Conservation (phyloP, 805 yeast species). For the Cyberlindnera euphorbiae region DNA sequence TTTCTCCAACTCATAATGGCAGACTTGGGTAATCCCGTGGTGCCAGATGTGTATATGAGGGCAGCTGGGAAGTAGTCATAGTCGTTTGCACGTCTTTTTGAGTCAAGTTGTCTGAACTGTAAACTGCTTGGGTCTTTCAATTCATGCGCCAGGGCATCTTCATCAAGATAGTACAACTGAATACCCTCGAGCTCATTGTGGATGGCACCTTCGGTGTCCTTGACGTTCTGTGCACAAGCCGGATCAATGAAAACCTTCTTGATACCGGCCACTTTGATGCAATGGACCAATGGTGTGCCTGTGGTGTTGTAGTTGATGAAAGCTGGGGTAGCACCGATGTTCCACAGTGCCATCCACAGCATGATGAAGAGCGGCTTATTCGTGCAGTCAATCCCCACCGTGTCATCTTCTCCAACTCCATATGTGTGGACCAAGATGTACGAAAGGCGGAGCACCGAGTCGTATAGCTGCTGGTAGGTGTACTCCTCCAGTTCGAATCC, state of each 20-base stretch:
- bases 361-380: conserved; percentile 80
- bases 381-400: conserved; percentile 70
- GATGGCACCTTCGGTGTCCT: conserved; percentile 43
- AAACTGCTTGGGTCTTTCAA: conserved; percentile 39
- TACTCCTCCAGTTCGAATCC: conserved; percentile 56
- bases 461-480: conserved; percentile 68
- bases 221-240: conserved; percentile 51
- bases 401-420: conserved; percentile 60
- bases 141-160: conserved; percentile 37
- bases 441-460: conserved; percentile 60
- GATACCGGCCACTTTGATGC: conserved; percentile 64
- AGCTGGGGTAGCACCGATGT: conserved; percentile 85
- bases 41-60: conserved; percentile 87
- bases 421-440: conserved; percentile 57
- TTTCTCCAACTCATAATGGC: conserved; percentile 90
- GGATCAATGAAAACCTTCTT: conserved; percentile 70
- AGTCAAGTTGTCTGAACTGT: conserved; percentile 49
- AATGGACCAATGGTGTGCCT: conserved; percentile 74
- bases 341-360: conserved; percentile 85
- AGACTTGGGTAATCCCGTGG: conserved; percentile 92
- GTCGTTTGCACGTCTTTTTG: conserved; percentile 53
- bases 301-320: conserved; percentile 76
- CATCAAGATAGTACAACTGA: conserved; percentile 47
- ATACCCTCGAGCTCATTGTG: conserved; percentile 33
- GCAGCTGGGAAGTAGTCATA: conserved; percentile 60